Percentiles rank a stretch among this genome's conserved stretches.
Conservation (phyloP, 2,329 filamentous ascomycete species). For the Fusarium pininemorale region DNA sequence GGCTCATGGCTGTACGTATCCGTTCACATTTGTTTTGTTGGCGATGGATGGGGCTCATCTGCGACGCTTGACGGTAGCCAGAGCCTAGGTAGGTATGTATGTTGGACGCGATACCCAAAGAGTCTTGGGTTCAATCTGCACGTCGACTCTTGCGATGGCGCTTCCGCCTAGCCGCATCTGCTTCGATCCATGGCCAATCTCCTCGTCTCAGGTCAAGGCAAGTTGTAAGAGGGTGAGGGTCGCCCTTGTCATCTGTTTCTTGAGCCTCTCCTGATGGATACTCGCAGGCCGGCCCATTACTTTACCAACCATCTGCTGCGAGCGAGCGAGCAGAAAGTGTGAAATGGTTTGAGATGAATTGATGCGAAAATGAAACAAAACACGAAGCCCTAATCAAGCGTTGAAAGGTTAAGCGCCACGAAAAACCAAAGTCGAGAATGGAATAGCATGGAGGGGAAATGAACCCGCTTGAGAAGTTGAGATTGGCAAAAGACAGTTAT, state of each 20-base stretch:
- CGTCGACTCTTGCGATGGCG: slow-evolving; percentile 34
- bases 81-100: not conserved
- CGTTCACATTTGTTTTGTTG: slow-evolving; percentile 13
- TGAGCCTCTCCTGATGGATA: slow-evolving; percentile 6
- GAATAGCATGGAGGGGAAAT: slow-evolving; percentile 16
- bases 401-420: slow-evolving; percentile 6
- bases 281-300: slow-evolving; percentile 3
- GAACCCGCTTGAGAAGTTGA: slow-evolving; percentile 11
- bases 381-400: slow-evolving; percentile 8
- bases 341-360: not conserved
- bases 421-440: slow-evolving; percentile 2
- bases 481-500: slow-evolving; percentile 22
- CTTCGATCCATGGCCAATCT: slow-evolving; percentile 38
- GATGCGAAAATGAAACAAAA: slow-evolving; percentile 16
- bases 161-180: slow-evolving; percentile 41
- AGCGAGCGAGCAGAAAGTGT: slow-evolving; percentile 1
- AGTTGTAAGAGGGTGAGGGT: slow-evolving; percentile 27
- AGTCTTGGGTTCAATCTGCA: slow-evolving; percentile 31
- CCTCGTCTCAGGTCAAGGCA: slow-evolving; percentile 33
- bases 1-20: not conserved
- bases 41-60: slow-evolving; percentile 20
- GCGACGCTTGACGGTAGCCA: slow-evolving; percentile 5
- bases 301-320: slow-evolving; percentile 11
- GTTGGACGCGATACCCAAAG: slow-evolving; percentile 26
- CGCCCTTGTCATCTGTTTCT: slow-evolving; percentile 20